Percentiles rank a stretch among this genome's conserved stretches.
Conservation (phyloP, 169 alveolate species). For the Cryptosporidium viatorum region DNA sequence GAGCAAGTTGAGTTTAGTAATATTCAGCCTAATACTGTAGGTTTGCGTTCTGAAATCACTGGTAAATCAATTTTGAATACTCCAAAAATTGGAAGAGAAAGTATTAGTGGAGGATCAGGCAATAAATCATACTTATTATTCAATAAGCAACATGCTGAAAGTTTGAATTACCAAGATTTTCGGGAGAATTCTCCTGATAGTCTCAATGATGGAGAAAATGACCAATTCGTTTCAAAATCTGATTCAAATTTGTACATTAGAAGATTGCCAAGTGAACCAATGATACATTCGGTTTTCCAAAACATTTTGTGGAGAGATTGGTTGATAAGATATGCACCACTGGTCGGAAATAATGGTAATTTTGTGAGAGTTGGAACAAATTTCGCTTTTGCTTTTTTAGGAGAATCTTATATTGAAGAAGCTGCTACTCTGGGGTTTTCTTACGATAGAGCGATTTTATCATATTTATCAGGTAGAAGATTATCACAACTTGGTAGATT, state of each 20-base stretch:
- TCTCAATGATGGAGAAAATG: background rate
- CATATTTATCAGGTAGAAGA: slow-evolving; percentile 41
- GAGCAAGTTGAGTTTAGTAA: background rate
- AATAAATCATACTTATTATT: slow-evolving; percentile 49
- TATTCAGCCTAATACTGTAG: slow-evolving; percentile 49
- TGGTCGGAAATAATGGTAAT: slow-evolving; percentile 49
- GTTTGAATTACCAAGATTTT: background rate
- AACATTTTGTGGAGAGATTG: slow-evolving; percentile 71
- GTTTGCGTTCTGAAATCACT: slow-evolving; percentile 50
- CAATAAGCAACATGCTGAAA: slow-evolving; percentile 34
- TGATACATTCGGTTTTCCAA: slow-evolving; percentile 48
- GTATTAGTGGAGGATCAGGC: slow-evolving; percentile 52
- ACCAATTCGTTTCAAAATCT: background rate
- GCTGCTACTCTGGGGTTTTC: slow-evolving; percentile 64
- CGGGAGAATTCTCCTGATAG: background rate
- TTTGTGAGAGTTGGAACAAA: slow-evolving; percentile 61
- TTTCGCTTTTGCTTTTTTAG: slow-evolving; percentile 53
- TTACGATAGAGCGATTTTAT: slow-evolving; percentile 55
- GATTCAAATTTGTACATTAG: slow-evolving; percentile 25
- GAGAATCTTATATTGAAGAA: slow-evolving; percentile 73
- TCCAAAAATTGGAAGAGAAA: slow-evolving; percentile 61
- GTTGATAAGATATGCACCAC: slow-evolving; percentile 75
- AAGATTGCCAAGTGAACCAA: slow-evolving; percentile 58
- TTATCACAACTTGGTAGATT: slow-evolving; percentile 58
- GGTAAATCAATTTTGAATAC: slow-evolving; percentile 58